These are phyloP conservation scores for Acanthamoeba sp. DNA, from an alignment of 208 protist species.

Conservation along the genomic window DNA sequence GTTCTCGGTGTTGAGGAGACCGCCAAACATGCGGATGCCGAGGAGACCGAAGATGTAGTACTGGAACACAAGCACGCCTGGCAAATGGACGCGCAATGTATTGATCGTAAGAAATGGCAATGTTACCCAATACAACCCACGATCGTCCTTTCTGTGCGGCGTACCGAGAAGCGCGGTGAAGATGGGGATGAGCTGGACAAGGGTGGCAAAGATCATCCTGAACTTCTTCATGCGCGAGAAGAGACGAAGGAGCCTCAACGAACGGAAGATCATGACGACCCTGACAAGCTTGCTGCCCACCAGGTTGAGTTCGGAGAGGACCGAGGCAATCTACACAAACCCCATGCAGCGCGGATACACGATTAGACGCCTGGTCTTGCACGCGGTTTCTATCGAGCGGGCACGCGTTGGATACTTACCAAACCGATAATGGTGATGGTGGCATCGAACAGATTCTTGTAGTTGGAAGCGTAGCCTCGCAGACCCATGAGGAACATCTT, in stretches of 20 bases:
- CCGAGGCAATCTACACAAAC: not conserved
- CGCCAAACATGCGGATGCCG: constrained; percentile 1
- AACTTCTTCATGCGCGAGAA: constrained; percentile 64
- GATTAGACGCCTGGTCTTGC: too few relatives aligned
- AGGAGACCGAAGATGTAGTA: constrained; percentile 51
- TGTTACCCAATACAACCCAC: too few relatives aligned
- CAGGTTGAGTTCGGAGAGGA: constrained; percentile 14
- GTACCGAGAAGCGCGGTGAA: constrained; percentile 28
- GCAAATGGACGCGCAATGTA: not conserved
- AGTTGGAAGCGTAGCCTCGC: constrained; percentile 8
- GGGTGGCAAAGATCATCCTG: constrained; percentile 51
- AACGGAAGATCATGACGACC: constrained; percentile 48
- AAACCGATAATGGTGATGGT: constrained; percentile 32
- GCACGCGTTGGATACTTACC: not conserved
- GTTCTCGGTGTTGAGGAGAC: constrained; percentile 33
- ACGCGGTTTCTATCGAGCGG: not conserved
- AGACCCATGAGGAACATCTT: constrained; percentile 55
- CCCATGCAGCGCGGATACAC: too few relatives aligned
- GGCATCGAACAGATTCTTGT: constrained; percentile 45
- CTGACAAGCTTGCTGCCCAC: constrained; percentile 27
- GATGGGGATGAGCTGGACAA: constrained; percentile 48
- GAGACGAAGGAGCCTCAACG: constrained; percentile 34
- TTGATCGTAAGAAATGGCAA: too few relatives aligned
- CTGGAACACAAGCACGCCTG: constrained; percentile 48
- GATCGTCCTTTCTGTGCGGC: too few relatives aligned